phyloP scores from a whole-genome alignment of 306 rosid species.

The Quercus dentata region DNA sequence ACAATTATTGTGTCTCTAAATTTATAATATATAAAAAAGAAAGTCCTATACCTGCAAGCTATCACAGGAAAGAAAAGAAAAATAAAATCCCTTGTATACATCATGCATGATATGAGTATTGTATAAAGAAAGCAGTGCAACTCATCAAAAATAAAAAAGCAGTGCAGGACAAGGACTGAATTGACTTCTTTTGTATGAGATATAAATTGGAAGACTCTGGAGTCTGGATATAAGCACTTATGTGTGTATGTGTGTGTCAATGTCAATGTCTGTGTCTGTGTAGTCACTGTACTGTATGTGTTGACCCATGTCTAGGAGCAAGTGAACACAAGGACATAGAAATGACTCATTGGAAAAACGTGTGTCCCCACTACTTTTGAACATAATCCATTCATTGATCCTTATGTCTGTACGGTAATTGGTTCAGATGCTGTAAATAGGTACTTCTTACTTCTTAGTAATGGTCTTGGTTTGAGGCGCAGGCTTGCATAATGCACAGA shows the following conservation, averaged over 20 bases:
- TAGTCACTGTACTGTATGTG: too few species aligned
- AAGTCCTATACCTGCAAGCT: background rate
- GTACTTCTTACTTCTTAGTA: background rate
- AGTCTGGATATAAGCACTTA: background rate
- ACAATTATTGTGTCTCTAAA: too few species aligned
- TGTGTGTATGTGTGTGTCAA: too few species aligned
- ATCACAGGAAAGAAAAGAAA: background rate
- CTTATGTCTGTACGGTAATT: background rate
- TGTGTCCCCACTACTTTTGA: background rate
- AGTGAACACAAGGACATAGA: background rate
- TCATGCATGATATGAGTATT: too few species aligned
- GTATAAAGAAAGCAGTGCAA: background rate
- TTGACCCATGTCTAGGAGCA: background rate
- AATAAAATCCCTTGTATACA: too few species aligned
- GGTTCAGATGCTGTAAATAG: background rate
- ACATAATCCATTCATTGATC: background rate
- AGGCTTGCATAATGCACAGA: background rate
- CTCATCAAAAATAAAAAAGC: too few species aligned
- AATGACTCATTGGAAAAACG: background rate
- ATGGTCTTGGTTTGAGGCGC: background rate
- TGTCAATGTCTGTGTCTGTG: too few species aligned
- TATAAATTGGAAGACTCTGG: background rate
- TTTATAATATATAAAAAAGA: too few species aligned
- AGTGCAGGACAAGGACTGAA: background rate
- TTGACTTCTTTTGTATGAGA: background rate